These are phyloP conservation scores for Cladosporium sp. DNA, from an alignment of 2,329 filamentous ascomycete species.

Conservation along the genomic window DNA sequence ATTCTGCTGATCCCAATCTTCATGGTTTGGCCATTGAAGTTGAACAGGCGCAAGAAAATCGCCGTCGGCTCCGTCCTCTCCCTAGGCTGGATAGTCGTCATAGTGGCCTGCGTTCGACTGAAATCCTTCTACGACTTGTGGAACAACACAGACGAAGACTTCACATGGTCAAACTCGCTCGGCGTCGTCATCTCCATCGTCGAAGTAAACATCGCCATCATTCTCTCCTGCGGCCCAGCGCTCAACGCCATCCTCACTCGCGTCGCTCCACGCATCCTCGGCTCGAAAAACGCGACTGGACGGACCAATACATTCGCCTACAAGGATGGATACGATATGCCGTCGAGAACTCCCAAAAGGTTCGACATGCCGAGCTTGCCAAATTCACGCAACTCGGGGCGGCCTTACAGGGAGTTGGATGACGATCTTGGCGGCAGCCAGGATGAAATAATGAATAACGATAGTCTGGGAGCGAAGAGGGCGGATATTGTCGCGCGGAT, in stretches of 20 bases:
- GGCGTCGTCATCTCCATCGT: constrained; percentile 35
- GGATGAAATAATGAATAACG: not conserved
- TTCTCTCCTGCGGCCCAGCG: constrained; percentile 52
- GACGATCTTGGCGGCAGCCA: not conserved
- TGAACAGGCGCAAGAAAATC: constrained; percentile 36
- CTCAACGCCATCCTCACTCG: constrained; percentile 44
- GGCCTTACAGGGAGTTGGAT: not conserved
- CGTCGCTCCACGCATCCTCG: constrained; percentile 30
- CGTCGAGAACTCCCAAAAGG: not conserved
- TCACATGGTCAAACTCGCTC: constrained; percentile 33
- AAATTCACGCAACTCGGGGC: not conserved
- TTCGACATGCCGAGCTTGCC: not conserved
- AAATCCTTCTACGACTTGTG: constrained; percentile 39
- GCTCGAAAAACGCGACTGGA: not conserved
- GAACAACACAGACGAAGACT: constrained; percentile 29
- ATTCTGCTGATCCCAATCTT: constrained; percentile 39
- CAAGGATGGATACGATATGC: constrained; percentile 5
- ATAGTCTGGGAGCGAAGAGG: not conserved
- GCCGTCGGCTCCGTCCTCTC: constrained; percentile 32
- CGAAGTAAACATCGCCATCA: constrained; percentile 45
- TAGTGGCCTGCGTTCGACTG: constrained; percentile 33
- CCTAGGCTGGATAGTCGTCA: constrained; percentile 25
- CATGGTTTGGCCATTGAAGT: constrained; percentile 42
- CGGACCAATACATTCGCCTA: not conserved
- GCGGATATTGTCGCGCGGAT: not conserved